A percentile compares a stretch with the other conserved stretches of the same genome.
These are phyloP conservation scores for Xylaria intraflava DNA, from an alignment of 495 filamentous ascomycete species.

Conservation along the genomic window DNA sequence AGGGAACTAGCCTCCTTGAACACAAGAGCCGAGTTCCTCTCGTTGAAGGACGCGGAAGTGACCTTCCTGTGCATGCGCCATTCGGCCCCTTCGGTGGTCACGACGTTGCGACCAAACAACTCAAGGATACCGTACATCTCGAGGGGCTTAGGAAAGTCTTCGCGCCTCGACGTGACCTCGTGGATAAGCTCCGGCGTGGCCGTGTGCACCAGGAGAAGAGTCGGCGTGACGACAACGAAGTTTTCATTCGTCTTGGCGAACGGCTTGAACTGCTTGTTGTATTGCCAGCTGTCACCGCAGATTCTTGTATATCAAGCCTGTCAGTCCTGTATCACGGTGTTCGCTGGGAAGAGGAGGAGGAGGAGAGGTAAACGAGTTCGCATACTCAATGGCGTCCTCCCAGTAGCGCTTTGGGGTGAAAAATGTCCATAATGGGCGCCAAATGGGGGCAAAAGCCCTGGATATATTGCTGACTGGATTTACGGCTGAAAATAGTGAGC, in stretches of 20 bases:
- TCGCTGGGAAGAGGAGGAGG: background rate
- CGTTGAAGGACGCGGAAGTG: constrained; percentile 60
- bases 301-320: background rate
- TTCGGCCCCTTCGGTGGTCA: constrained; percentile 53
- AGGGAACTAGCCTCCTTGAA: constrained; percentile 56
- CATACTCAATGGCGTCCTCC: constrained; percentile 6
- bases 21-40: constrained; percentile 62
- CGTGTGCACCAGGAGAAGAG: constrained; percentile 39
- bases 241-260: constrained; percentile 36
- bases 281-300: constrained; percentile 31
- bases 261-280: constrained; percentile 24
- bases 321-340: background rate
- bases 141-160: constrained; percentile 62
- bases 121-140: constrained; percentile 50
- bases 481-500: constrained; percentile 2
- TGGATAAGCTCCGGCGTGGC: constrained; percentile 53
- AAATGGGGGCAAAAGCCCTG: constrained; percentile 1
- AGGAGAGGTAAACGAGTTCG: background rate
- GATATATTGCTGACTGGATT: constrained; percentile 25
- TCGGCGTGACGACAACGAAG: constrained; percentile 51
- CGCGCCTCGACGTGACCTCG: constrained; percentile 52
- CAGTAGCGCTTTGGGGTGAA: constrained; percentile 6
- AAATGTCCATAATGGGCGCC: constrained; percentile 10
- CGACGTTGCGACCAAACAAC: constrained; percentile 58
- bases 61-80: constrained; percentile 67